These are phyloP conservation scores for Inga leiocalycina DNA, from an alignment of 306 rosid genomes.

Conservation along the genomic window DNA sequence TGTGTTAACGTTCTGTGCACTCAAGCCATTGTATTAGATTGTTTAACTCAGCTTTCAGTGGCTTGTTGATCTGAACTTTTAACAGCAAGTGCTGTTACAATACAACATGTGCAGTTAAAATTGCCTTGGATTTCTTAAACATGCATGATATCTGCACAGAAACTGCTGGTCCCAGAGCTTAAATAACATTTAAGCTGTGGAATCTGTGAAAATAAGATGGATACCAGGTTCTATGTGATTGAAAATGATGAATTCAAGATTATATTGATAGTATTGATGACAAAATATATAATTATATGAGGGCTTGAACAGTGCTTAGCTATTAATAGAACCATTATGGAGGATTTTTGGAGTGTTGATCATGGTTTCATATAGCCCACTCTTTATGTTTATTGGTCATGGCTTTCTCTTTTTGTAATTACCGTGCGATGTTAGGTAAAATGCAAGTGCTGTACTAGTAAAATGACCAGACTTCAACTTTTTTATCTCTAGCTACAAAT, in stretches of 20 bases:
- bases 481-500: neutral
- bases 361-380: neutral
- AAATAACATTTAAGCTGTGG: neutral
- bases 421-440: neutral
- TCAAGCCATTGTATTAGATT: neutral
- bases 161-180: neutral
- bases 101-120: neutral
- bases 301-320: neutral
- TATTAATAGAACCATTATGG: neutral
- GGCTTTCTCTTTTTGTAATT: slow-evolving; percentile 26
- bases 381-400: slow-evolving; percentile 17
- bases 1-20: neutral
- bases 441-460: slow-evolving; percentile 1
- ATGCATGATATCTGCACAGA: neutral
- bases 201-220: neutral
- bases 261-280: slow-evolving; percentile 9
- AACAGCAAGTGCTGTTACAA: neutral
- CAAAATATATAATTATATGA: neutral
- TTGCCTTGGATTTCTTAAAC: neutral
- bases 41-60: neutral
- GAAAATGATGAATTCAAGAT: slow-evolving; percentile 1
- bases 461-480: neutral
- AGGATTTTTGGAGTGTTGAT: neutral
- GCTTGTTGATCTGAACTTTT: slow-evolving; percentile 8
- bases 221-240: neutral